Evolutionary conservation across 495 filamentous ascomycete genomes (phyloP).

Genomic region (Hypoxylon fragiforme): DNA sequence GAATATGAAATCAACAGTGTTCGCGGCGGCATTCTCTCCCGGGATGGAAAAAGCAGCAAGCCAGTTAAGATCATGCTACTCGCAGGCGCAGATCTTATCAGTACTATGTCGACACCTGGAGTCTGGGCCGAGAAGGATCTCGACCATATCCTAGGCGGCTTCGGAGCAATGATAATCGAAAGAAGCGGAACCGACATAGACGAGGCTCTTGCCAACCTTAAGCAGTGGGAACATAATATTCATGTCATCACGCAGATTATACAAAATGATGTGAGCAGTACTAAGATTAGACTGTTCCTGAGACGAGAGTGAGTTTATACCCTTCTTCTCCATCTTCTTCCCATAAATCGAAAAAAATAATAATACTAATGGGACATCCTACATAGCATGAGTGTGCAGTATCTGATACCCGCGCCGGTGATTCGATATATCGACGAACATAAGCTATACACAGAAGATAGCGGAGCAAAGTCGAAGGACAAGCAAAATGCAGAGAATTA

Average conservation of each 20-base stretch:
- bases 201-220: slow-evolving; percentile 73
- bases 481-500: slow-evolving; percentile 28
- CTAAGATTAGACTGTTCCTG: slow-evolving; percentile 84
- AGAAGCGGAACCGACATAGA: slow-evolving; percentile 87
- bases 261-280: slow-evolving; percentile 86
- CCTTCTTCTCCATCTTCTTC: slow-evolving; percentile 37
- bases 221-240: slow-evolving; percentile 73
- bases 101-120: slow-evolving; percentile 62
- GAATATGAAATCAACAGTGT: slow-evolving; percentile 83
- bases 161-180: slow-evolving; percentile 88
- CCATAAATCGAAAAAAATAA: slow-evolving; percentile 36
- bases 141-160: slow-evolving; percentile 82
- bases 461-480: slow-evolving; percentile 33
- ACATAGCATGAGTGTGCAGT: slow-evolving; percentile 42
- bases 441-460: slow-evolving; percentile 71
- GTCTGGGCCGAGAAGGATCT: slow-evolving; percentile 86
- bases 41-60: slow-evolving; percentile 56
- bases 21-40: slow-evolving; percentile 70
- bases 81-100: slow-evolving; percentile 81
- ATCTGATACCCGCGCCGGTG: slow-evolving; percentile 65
- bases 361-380: slow-evolving; percentile 15
- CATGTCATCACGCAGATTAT: slow-evolving; percentile 87
- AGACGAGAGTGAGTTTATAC: slow-evolving; percentile 73
- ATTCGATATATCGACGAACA: slow-evolving; percentile 80
- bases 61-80: slow-evolving; percentile 71